phyloP scores from a whole-genome alignment of 2,329 filamentous ascomycete species.

The Diaporthe vaccinii region DNA sequence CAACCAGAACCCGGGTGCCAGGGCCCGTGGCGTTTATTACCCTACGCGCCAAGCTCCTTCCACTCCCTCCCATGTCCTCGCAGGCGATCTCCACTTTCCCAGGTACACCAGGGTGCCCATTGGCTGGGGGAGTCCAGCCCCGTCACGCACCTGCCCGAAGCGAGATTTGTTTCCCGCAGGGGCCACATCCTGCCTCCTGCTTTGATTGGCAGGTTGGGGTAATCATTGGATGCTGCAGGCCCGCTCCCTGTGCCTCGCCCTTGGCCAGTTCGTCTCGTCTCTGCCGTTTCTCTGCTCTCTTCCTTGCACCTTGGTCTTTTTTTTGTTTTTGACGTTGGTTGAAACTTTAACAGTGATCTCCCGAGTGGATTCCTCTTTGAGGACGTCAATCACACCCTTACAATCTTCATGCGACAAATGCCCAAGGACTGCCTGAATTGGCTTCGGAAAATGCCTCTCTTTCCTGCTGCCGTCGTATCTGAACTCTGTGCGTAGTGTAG shows the following conservation, averaged over 20 bases:
- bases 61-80: conserved; percentile 7
- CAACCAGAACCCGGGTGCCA: not conserved
- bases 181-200: conserved; percentile 25
- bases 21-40: not conserved
- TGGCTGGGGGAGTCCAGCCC: not conserved
- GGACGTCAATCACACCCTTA: conserved; percentile 20
- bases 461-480: not conserved
- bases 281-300: conserved; percentile 14
- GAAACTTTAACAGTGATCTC: conserved; percentile 26
- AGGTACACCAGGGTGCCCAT: not conserved
- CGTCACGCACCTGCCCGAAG: conserved; percentile 16
- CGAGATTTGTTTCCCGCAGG: conserved; percentile 32
- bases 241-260: conserved; percentile 6
- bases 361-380: conserved; percentile 19
- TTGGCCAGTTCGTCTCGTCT: conserved; percentile 32
- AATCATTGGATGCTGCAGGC: conserved; percentile 34
- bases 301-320: not conserved
- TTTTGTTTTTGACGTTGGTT: conserved; percentile 5
- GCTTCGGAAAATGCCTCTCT: conserved; percentile 20
- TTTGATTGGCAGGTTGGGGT: conserved; percentile 34
- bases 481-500: not conserved
- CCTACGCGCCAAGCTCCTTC: conserved; percentile 28
- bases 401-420: conserved; percentile 22
- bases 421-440: conserved; percentile 17
- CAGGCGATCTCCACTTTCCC: conserved; percentile 2